Conservation (phyloP, 352 stramenopile genomes). For the Globisporangium echinulatum region DNA sequence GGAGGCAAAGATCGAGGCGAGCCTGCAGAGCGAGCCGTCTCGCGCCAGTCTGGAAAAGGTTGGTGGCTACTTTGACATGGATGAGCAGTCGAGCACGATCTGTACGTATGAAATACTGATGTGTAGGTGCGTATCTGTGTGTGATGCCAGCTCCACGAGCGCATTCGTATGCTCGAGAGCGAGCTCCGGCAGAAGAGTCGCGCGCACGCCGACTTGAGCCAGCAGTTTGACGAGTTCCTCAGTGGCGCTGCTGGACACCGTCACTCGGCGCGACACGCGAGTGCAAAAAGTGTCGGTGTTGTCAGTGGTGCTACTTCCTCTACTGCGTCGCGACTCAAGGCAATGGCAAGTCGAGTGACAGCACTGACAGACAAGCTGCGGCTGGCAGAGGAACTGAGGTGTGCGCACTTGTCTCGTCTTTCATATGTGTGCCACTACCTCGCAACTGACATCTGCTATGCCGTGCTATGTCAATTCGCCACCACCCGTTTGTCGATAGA, state of each 20-base stretch:
- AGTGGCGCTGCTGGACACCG: background rate
- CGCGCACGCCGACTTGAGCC: conserved; percentile 23
- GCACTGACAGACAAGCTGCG: conserved; percentile 29
- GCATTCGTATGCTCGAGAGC: conserved; percentile 34
- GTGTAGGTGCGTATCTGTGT: too few relatives aligned
- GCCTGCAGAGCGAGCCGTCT: conserved; percentile 15
- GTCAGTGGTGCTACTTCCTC: conserved; percentile 3
- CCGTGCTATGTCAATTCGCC: background rate
- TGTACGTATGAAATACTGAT: too few relatives aligned
- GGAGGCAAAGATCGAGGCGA: conserved; percentile 38
- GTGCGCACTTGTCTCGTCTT: background rate
- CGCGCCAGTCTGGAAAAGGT: conserved; percentile 8
- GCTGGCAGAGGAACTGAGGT: conserved; percentile 32
- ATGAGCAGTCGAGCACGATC: too few relatives aligned
- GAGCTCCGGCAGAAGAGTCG: conserved; percentile 32
- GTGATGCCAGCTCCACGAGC: conserved; percentile 22
- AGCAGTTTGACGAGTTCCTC: conserved; percentile 26
- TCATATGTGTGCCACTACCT: background rate
- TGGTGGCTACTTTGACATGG: conserved; percentile 2
- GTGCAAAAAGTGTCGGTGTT: background rate
- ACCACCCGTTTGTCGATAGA: conserved; percentile 14
- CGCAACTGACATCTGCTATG: background rate
- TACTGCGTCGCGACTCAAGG: conserved; percentile 1
- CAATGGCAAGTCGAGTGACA: conserved; percentile 17
- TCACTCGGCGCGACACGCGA: background rate